Evolutionary conservation across 2,329 filamentous ascomycete species (phyloP).

Genomic region (Lachnellula suecica): DNA sequence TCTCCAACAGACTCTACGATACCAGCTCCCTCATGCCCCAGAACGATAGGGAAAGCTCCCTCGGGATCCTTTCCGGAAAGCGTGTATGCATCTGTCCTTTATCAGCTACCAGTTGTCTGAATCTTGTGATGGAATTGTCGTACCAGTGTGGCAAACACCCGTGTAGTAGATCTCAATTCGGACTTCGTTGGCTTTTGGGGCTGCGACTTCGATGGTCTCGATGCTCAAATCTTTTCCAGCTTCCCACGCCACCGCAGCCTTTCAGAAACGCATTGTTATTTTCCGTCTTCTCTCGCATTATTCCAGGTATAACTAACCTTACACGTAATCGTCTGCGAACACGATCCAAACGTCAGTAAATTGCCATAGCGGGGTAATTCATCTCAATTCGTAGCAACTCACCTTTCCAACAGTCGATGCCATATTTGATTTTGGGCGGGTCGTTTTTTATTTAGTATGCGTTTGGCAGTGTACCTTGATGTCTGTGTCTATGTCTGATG

Average conservation of each 20-base stretch:
- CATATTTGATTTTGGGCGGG: neutral
- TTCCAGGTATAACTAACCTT: slow-evolving; percentile 27
- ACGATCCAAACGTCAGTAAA: slow-evolving; percentile 6
- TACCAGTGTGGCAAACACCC: slow-evolving; percentile 97
- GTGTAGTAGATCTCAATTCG: slow-evolving; percentile 97
- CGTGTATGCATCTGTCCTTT: slow-evolving; percentile 76
- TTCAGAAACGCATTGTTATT: slow-evolving; percentile 10
- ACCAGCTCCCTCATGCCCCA: slow-evolving; percentile 89
- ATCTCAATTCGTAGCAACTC: neutral
- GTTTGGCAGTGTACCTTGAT: neutral
- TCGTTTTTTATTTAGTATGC: no score
- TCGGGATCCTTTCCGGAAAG: slow-evolving; percentile 96
- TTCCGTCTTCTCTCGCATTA: slow-evolving; percentile 1
- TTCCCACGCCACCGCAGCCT: slow-evolving; percentile 96
- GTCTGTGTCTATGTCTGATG: neutral
- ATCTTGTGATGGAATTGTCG: slow-evolving; percentile 21
- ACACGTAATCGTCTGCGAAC: slow-evolving; percentile 32
- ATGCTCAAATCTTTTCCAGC: slow-evolving; percentile 85
- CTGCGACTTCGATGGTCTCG: slow-evolving; percentile 89
- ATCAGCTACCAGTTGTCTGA: slow-evolving; percentile 11
- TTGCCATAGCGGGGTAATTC: slow-evolving; percentile 5
- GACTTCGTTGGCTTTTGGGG: slow-evolving; percentile 90
- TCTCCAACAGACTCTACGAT: slow-evolving; percentile 92
- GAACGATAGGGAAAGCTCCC: slow-evolving; percentile 85
- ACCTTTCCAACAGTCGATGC: slow-evolving; percentile 9